phyloP scores from a whole-genome alignment of 331 rosid genomes.

The Malus hybrid region DNA sequence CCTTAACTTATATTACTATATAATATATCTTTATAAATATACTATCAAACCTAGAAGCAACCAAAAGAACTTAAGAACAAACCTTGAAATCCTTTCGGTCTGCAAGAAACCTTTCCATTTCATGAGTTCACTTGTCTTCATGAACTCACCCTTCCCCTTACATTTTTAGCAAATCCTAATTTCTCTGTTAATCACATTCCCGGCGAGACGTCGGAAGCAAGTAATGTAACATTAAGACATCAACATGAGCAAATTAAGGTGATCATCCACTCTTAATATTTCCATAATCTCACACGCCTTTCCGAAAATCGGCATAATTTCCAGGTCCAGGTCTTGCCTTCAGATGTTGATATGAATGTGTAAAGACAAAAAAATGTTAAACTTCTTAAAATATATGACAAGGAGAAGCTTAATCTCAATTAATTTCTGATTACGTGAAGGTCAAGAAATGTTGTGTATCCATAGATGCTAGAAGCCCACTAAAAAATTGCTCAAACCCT shows the following conservation, averaged over 20 bases:
- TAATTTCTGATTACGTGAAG: not conserved
- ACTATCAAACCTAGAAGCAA: not conserved
- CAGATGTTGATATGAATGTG: not conserved
- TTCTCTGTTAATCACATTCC: not conserved
- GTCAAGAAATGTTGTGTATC: not conserved
- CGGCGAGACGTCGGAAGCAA: not conserved
- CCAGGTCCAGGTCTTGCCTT: not conserved
- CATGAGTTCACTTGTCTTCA: slow-evolving; percentile 2
- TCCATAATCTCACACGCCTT: not conserved
- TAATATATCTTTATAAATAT: no score
- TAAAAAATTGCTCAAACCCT: not conserved
- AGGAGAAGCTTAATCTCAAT: not conserved
- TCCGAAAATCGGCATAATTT: not conserved
- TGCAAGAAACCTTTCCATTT: not conserved
- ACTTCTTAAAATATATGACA: not conserved
- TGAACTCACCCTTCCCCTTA: not conserved
- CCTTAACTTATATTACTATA: no score
- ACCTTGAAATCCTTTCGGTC: no score
- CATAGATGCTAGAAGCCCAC: not conserved
- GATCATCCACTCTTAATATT: not conserved
- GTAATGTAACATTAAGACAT: not conserved
- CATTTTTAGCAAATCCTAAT: slow-evolving; percentile 6
- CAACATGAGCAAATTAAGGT: not conserved
- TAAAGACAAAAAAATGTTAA: not conserved
- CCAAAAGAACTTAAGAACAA: not conserved